Percentiles rank a stretch among this genome's conserved stretches.
phyloP scores from a whole-genome alignment of 176 grass and related monocot genomes.

The Musa troglodytarum region DNA sequence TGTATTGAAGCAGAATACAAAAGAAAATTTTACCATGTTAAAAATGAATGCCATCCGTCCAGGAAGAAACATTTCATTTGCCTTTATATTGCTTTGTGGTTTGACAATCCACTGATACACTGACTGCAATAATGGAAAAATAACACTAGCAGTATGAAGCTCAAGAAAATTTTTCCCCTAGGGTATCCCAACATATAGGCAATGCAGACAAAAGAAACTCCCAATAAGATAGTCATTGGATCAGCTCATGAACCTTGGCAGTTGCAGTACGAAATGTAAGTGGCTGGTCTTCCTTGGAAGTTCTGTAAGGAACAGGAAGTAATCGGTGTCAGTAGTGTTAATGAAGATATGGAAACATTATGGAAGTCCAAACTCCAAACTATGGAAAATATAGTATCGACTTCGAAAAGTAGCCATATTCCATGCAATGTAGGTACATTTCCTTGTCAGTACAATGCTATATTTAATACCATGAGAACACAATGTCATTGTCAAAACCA shows the following conservation, averaged over 20 bases:
- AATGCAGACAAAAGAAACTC: not conserved
- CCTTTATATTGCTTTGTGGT: slow-evolving; percentile 72
- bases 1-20: not conserved
- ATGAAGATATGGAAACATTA: not conserved
- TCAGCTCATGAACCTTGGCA: slow-evolving; percentile 52
- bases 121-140: slow-evolving; percentile 50
- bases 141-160: not conserved
- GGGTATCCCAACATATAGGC: not conserved
- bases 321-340: not conserved
- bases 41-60: slow-evolving; percentile 95
- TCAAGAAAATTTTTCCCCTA: not conserved
- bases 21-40: slow-evolving; percentile 54
- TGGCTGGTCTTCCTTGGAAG: slow-evolving; percentile 51
- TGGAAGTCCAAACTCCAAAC: not conserved
- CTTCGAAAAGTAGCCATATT: too few relatives aligned
- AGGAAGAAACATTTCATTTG: slow-evolving; percentile 94
- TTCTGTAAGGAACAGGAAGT: slow-evolving; percentile 33
- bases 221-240: slow-evolving; percentile 11
- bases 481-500: too few relatives aligned
- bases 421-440: too few relatives aligned
- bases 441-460: too few relatives aligned
- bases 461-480: too few relatives aligned
- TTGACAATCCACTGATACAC: slow-evolving; percentile 96
- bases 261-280: slow-evolving; percentile 83
- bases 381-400: too few relatives aligned